phyloP scores from a whole-genome alignment of 768 basidiomycete genomes.

The Hericium erinaceus region DNA sequence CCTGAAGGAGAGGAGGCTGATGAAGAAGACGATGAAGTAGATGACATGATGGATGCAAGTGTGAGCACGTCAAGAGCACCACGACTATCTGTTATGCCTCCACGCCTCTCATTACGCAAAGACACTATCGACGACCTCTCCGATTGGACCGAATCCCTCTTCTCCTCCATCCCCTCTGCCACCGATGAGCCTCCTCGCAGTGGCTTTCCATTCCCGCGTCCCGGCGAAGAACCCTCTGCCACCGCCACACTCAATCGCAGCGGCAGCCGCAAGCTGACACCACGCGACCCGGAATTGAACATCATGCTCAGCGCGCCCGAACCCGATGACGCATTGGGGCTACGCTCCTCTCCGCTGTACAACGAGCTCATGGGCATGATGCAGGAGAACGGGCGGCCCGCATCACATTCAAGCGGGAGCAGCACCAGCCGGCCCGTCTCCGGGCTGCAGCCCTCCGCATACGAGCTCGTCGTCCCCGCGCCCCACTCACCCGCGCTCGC shows the following conservation, averaged over 20 bases:
- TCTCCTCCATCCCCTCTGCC: conserved; percentile 11
- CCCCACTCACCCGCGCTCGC: neutral
- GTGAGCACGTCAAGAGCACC: neutral
- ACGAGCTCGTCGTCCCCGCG: neutral
- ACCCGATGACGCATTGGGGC: neutral
- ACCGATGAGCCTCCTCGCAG: neutral
- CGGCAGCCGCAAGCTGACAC: neutral
- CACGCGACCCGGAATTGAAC: neutral
- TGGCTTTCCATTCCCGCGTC: neutral
- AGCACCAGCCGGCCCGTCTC: neutral
- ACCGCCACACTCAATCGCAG: neutral
- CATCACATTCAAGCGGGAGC: neutral
- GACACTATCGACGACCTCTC: conserved; percentile 13
- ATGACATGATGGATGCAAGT: neutral
- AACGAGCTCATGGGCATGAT: conserved; percentile 16
- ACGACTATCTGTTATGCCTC: conserved; percentile 10
- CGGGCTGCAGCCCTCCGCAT: neutral
- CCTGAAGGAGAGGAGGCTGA: neutral
- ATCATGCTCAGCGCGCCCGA: neutral
- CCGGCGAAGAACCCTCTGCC: neutral
- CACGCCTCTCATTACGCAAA: conserved; percentile 12
- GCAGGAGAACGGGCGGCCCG: conserved; percentile 4
- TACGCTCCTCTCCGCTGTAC: conserved; percentile 11
- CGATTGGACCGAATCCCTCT: conserved; percentile 13
- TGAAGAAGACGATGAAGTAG: neutral